These are phyloP conservation scores for Aspergillus glaucus DNA, from an alignment of 2,329 filamentous ascomycete species.

Conservation along the genomic window DNA sequence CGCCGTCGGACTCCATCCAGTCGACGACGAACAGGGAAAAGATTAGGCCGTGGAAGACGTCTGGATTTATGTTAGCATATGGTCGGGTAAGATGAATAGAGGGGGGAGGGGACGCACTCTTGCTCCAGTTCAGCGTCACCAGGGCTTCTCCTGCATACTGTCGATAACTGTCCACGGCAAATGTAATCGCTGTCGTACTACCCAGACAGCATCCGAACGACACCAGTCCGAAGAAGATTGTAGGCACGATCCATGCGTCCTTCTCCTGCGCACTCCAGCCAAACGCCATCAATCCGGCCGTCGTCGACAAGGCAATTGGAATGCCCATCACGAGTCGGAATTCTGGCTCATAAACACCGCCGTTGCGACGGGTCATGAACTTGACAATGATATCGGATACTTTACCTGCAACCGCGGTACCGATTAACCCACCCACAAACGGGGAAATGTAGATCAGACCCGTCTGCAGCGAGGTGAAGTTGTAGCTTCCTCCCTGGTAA, in stretches of 20 bases:
- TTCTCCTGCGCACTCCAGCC: slow-evolving; percentile 79
- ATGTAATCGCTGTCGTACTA: slow-evolving; percentile 86
- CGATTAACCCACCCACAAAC: slow-evolving; percentile 79
- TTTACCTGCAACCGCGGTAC: slow-evolving; percentile 85
- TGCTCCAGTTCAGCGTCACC: slow-evolving; percentile 89
- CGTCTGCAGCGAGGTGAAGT: slow-evolving; percentile 73
- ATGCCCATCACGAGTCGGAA: slow-evolving; percentile 83
- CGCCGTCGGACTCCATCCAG: slow-evolving; percentile 72
- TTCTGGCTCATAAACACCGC: slow-evolving; percentile 92
- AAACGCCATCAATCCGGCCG: slow-evolving; percentile 85
- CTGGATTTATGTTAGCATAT: slow-evolving; percentile 19
- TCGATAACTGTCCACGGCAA: slow-evolving; percentile 86
- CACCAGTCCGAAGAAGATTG: slow-evolving; percentile 84
- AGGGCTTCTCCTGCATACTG: slow-evolving; percentile 91
- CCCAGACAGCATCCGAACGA: slow-evolving; percentile 89
- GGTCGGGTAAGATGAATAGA: neutral
- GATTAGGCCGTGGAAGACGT: slow-evolving; percentile 81
- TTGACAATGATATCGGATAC: slow-evolving; percentile 80
- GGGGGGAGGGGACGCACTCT: slow-evolving; percentile 51
- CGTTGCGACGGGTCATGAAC: slow-evolving; percentile 75
- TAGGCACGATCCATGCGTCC: slow-evolving; percentile 85
- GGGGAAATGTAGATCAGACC: slow-evolving; percentile 86
- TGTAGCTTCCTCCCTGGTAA: slow-evolving; percentile 66
- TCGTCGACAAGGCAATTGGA: slow-evolving; percentile 71
- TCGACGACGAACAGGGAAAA: slow-evolving; percentile 82